phyloP scores from a whole-genome alignment of 140 eudicot genomes.

The Ambrosia hybrid region DNA sequence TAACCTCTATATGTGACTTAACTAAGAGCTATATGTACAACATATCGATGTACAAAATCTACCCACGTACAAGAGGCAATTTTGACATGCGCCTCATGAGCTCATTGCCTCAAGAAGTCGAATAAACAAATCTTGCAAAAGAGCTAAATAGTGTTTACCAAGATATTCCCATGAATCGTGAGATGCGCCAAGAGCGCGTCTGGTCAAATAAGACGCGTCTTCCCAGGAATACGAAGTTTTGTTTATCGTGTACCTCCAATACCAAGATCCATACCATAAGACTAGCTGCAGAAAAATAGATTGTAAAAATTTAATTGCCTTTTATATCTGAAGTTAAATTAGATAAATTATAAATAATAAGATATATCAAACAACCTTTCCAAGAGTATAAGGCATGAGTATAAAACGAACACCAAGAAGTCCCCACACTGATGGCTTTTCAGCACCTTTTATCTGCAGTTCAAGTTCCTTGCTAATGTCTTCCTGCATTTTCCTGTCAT shows the following conservation, averaged over 20 bases:
- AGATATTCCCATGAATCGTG: conserved; percentile 67
- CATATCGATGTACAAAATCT: background rate
- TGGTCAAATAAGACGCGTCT: conserved; percentile 88
- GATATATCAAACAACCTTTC: conserved; percentile 50
- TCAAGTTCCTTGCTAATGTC: conserved; percentile 95
- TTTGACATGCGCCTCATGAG: background rate
- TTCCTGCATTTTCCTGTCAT: conserved; percentile 67
- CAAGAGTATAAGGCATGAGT: conserved; percentile 81
- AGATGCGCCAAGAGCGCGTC: conserved; percentile 72
- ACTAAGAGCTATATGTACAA: background rate
- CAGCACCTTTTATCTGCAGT: conserved; percentile 94
- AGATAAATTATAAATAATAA: background rate
- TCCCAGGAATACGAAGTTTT: conserved; percentile 83
- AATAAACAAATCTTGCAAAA: background rate
- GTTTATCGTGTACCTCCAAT: conserved; percentile 80
- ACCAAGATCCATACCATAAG: conserved; percentile 80
- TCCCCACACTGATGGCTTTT: conserved; percentile 86
- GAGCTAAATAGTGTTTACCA: conserved; percentile 45
- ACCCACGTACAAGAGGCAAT: background rate
- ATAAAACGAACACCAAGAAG: conserved; percentile 80
- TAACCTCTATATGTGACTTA: background rate
- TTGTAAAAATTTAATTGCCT: background rate
- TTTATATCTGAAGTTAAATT: background rate
- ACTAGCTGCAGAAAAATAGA: conserved; percentile 46
- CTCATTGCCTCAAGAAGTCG: background rate